phyloP scores from a whole-genome alignment of 225 moss, liverwort and hornwort species.

The Bryoerythrophyllum caledonicum region DNA sequence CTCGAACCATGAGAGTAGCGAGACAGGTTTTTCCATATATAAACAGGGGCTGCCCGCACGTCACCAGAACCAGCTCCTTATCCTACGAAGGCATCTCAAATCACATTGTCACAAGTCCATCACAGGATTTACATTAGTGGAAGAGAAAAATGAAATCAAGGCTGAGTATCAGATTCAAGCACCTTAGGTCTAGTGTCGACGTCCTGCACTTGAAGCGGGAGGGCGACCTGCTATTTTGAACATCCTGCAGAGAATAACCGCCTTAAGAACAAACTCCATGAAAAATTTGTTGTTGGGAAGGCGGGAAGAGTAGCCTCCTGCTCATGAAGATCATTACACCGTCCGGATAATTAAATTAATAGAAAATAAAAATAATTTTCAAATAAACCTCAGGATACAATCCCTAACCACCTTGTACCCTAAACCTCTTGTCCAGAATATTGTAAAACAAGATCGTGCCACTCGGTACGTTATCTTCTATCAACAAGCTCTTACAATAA shows the following conservation, averaged over 20 bases:
- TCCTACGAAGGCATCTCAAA: neutral
- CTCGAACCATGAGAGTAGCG: too few relatives aligned
- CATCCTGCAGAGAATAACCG: neutral
- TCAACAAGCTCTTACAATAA: conserved; percentile 5
- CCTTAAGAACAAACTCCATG: conserved; percentile 11
- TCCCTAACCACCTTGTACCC: conserved; percentile 11
- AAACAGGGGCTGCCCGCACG: too few relatives aligned
- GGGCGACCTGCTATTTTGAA: neutral
- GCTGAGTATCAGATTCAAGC: conserved; percentile 21
- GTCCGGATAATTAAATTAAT: neutral
- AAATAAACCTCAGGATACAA: conserved; percentile 1
- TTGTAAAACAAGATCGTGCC: neutral
- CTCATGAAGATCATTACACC: conserved; percentile 6
- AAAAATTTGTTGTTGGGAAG: neutral
- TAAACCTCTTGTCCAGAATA: neutral
- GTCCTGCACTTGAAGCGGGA: neutral
- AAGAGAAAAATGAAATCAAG: neutral
- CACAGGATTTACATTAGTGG: neutral
- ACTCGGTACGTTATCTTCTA: neutral
- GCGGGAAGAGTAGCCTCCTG: neutral
- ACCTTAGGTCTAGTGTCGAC: conserved; percentile 17
- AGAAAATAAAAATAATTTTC: neutral
- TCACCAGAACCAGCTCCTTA: neutral
- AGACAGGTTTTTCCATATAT: too few relatives aligned
- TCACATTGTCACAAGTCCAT: neutral